Base-by-base conservation (phyloP, 2,329 filamentous ascomycete genomes). In the Ophiosphaerella narmari region DNA sequence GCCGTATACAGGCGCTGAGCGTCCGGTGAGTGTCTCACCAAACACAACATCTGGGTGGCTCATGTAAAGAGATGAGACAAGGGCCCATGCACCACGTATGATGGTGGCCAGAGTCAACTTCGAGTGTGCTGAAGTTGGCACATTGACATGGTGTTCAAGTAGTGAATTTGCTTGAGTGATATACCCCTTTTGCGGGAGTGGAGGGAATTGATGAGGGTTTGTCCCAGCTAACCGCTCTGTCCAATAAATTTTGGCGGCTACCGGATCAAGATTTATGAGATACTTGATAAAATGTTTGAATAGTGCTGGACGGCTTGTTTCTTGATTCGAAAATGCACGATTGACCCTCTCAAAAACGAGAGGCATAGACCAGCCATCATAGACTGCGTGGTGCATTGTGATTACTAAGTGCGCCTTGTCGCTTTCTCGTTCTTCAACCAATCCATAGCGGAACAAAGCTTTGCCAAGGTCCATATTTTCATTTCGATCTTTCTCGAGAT, bases 11-110 rank as follows among this genome's bases (percentile, higher is more conserved):
- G 76, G 52, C 46, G 77, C 74, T 13, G 78, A 76, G 21, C 83
- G 80, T 2, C 84, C 83, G 0, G 82, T 84, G 3, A 86, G 71
- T 0, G 82, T 85, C 71, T 83, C 81, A 9, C 84, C 84, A 54
- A 86, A 86, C 33, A 79, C 77, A 7, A 85, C 78, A 9, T 78
- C 75, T 18, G 80, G 74, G 13, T 75, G 75, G 1, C 81, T 81
- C 3, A 81, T 77, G 55, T 83, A 86, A 1, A 77, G 75, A 2
- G 82, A 78, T 0, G 86, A 71, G 0, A 85, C 74, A 16, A 87
- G 71, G 0, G 77, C 81, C 84, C 84, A 87, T 0, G 83, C 82
- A n/a, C 84, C 76, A 21, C 81, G 78, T 4, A 86, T 72, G 3
- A 85, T 72, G 0, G 80, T 77, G 0, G 80, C 76, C 0, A 79